A percentile compares a stretch with the other conserved stretches of the same genome.
Evolutionary conservation across 192 early-diverging fungal species (phyloP).

Genomic region (Backusella tarrabulga): DNA sequence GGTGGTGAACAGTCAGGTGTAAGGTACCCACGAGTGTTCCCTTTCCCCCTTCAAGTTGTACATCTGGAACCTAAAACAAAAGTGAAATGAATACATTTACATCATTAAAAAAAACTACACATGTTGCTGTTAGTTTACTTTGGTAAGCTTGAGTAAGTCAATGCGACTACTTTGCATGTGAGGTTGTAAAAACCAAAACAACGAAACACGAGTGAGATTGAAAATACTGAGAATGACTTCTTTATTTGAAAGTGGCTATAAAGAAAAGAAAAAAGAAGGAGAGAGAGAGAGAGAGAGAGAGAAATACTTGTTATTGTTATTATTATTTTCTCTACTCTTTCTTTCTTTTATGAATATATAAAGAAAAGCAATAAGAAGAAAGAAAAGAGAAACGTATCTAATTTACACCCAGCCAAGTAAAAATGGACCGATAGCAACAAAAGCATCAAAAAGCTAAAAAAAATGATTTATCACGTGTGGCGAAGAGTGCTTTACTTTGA

Average conservation of each 20-base stretch:
- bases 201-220: constrained; percentile 12
- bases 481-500: neutral
- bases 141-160: constrained; percentile 30
- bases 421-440: neutral
- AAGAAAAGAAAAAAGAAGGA: neutral
- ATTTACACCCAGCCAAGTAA: neutral
- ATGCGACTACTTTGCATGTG: constrained; percentile 19
- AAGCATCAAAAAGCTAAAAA: neutral
- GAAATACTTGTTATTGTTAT: neutral
- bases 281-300: neutral
- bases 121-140: constrained; percentile 8
- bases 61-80: constrained; percentile 32
- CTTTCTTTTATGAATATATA: neutral
- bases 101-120: too few species aligned
- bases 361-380: neutral
- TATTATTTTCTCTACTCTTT: neutral
- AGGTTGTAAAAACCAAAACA: neutral
- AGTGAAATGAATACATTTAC: neutral
- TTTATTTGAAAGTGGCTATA: neutral
- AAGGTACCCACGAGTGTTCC: constrained; percentile 47
- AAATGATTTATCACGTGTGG: neutral
- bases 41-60: constrained; percentile 40
- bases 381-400: neutral
- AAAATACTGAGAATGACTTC: constrained; percentile 1
- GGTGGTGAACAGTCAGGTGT: constrained; percentile 74